Conservation (phyloP, 768 basidiomycete species). For the Rhodotorula paludigena region DNA sequence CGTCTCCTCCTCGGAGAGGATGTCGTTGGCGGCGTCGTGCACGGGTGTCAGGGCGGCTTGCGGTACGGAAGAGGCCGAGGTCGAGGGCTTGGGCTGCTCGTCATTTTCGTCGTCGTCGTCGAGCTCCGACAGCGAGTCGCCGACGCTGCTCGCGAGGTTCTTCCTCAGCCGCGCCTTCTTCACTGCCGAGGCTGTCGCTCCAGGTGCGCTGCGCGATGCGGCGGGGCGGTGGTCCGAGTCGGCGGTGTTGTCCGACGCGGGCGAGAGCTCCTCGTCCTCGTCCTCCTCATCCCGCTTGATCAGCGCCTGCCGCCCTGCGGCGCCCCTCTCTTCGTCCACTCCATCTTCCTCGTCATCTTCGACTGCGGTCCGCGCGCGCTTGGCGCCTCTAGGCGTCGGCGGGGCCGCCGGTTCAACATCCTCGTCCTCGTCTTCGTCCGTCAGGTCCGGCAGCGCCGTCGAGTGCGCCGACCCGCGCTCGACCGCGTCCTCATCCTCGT, state of each 20-base stretch:
- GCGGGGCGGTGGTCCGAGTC: not conserved
- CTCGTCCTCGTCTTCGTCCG: conserved; percentile 15
- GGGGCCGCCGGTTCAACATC: not conserved
- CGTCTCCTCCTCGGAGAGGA: no score
- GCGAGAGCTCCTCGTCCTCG: conserved; percentile 7
- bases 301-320: not conserved
- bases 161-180: not conserved
- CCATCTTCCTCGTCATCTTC: not conserved
- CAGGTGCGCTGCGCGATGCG: not conserved
- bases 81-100: no score
- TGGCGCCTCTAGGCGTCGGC: not conserved
- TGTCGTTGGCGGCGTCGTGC: no score
- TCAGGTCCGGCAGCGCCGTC: not conserved
- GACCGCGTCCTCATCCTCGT: not conserved
- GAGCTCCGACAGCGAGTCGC: conserved; percentile 8
- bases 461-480: not conserved
- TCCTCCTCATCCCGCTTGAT: not conserved
- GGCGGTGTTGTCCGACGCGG: not conserved
- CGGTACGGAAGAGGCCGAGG: no score
- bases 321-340: not conserved
- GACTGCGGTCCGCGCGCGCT: not conserved
- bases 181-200: not conserved
- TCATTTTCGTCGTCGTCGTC: conserved; percentile 13
- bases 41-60: no score
- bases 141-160: not conserved